phyloP scores from a whole-genome alignment of 164 flowering plant species.

The Echeveria elegans region DNA sequence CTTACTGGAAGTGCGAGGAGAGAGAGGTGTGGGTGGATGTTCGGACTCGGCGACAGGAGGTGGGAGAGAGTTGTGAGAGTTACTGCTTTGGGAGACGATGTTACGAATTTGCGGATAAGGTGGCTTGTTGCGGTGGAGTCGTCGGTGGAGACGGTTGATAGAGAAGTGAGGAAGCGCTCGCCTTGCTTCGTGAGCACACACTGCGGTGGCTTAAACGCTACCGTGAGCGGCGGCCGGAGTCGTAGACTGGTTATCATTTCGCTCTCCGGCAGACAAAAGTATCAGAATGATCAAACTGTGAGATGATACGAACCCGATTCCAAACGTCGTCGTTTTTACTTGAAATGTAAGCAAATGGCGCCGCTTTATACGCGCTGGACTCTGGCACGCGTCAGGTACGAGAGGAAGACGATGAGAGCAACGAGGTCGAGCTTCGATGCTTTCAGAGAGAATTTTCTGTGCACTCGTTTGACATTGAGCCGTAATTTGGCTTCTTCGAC shows the following conservation, averaged over 20 bases:
- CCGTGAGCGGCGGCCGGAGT: neutral
- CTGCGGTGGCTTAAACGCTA: neutral
- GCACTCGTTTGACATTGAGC: too few relatives aligned
- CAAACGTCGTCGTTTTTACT: too few relatives aligned
- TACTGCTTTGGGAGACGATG: constrained; percentile 50
- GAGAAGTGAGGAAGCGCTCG: constrained; percentile 35
- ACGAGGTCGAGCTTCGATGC: too few relatives aligned
- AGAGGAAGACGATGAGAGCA: too few relatives aligned
- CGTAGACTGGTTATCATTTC: neutral
- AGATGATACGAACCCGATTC: too few relatives aligned
- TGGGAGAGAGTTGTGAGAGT: constrained; percentile 42
- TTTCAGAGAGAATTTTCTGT: too few relatives aligned
- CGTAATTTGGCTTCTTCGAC: too few relatives aligned
- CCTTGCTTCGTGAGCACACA: constrained; percentile 36
- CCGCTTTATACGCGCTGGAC: too few relatives aligned
- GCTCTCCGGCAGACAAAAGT: too few relatives aligned
- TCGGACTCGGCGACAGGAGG: constrained; percentile 40
- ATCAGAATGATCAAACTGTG: too few relatives aligned
- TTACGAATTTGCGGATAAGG: constrained; percentile 52
- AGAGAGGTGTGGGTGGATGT: constrained; percentile 20
- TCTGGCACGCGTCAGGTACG: too few relatives aligned
- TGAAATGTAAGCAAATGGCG: too few relatives aligned
- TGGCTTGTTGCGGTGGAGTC: constrained; percentile 23
- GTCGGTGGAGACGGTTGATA: constrained; percentile 19
- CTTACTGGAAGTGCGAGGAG: constrained; percentile 57